Percentiles rank a stretch among this genome's conserved stretches.
Evolutionary conservation across 495 filamentous ascomycete species (phyloP).

Genomic region (Astrothelium macrocarpum): DNA sequence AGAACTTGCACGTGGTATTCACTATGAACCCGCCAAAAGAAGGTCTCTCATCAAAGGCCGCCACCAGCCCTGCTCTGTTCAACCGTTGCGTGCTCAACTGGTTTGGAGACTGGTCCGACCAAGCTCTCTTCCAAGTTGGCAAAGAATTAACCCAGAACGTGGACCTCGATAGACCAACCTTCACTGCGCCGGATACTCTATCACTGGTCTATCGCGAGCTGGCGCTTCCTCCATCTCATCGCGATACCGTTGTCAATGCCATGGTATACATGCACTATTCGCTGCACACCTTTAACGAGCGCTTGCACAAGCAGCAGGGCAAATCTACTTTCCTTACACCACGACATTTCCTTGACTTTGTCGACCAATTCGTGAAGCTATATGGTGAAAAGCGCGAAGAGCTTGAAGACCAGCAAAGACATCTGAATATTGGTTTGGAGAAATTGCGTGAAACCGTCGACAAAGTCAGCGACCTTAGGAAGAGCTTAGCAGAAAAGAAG

Average conservation of each 20-base stretch:
- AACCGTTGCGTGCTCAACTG: conserved; percentile 99
- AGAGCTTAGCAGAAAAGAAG: conserved; percentile 88
- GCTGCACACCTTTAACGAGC: conserved; percentile 76
- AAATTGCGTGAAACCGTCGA: conserved; percentile 97
- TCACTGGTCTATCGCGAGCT: conserved; percentile 85
- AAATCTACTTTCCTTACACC: conserved; percentile 88
- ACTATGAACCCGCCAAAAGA: conserved; percentile 99
- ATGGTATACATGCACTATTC: conserved; percentile 99
- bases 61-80: conserved; percentile 94
- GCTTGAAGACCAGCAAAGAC: conserved; percentile 93
- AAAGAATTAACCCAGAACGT: conserved; percentile 91
- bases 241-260: conserved; percentile 84
- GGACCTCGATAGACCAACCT: conserved; percentile 81
- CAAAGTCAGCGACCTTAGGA: conserved; percentile 86
- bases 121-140: conserved; percentile 95
- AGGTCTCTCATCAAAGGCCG: conserved; percentile 87
- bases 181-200: conserved; percentile 78
- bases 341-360: conserved; percentile 95
- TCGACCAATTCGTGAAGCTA: conserved; percentile 92
- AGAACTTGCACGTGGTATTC: conserved; percentile 97
- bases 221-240: conserved; percentile 71
- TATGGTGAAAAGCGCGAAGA: conserved; percentile 98
- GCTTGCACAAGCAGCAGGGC: conserved; percentile 82
- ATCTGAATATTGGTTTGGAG: conserved; percentile 94
- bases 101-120: conserved; percentile 99